Evolutionary conservation across 169 alveolate genomes (phyloP), one percentile per base, ranked within the genome.

Genomic region (Plasmodium coatneyi): DNA sequence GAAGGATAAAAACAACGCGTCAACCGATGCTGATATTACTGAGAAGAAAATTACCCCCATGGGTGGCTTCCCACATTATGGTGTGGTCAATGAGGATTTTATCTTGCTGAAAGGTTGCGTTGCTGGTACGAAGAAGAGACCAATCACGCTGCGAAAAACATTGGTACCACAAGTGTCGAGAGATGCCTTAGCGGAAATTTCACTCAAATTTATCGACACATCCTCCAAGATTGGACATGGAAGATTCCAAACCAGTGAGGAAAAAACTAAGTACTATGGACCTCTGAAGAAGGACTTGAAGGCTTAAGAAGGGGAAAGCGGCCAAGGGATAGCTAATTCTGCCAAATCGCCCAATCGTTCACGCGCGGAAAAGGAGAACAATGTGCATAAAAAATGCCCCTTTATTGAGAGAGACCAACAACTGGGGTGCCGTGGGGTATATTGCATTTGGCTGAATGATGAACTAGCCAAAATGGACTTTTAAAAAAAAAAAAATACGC

Each of bases 221-320:
- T 98, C 99, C 10, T 98, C 99, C 95, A 99, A 99, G 98, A 97
- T 98, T 92, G 99, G 99, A 25, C 99, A 99, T 95, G 99, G 99
- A 60, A 97, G 99, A 95, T 99, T 98, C 99, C 99, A 99, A 96
- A 99, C 99, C 83, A 94, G 98, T 49, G 99, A 98, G 71, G 99
- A 99, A 96, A 99, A 99, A 97, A 97, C 96, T 95, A 99, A 98
- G 96, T 99, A 98, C 99, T 98, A 96, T 94, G 99, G 99, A 83
- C 99, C 99, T n/a, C 96, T 96, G 81, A 96, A 97, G 93, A 97
- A 93, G 79, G 93, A 84, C 66, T 72, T 84, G 79, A 84, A 84
- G 80, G 86, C 93, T 9, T 84, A 84, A 74, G 28, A 25, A 14
- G 54, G 36, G 74, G 66, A 56, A 22, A 32, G 25, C 66, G 41